These are phyloP conservation scores for Mycena polygramma DNA, from an alignment of 768 basidiomycete genomes.

Conservation along the genomic window DNA sequence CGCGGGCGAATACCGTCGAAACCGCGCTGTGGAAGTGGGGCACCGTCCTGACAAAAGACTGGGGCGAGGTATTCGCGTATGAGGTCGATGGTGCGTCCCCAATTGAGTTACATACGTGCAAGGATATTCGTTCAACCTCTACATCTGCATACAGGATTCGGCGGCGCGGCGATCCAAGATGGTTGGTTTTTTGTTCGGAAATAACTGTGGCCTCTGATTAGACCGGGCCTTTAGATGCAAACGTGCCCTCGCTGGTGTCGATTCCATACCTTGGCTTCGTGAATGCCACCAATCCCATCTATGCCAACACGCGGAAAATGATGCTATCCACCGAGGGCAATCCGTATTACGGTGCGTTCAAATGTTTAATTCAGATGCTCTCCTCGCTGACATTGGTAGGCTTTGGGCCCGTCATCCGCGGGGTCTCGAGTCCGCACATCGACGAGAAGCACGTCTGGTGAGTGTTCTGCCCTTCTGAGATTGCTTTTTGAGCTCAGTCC, in stretches of 20 bases:
- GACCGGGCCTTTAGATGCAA: slow-evolving; percentile 18
- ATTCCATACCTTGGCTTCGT: slow-evolving; percentile 37
- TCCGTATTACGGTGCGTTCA: slow-evolving; percentile 29
- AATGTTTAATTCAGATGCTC: background rate
- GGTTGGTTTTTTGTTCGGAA: background rate
- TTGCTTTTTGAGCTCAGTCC: background rate
- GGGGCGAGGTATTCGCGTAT: slow-evolving; percentile 39
- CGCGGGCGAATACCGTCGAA: slow-evolving; percentile 30
- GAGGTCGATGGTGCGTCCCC: slow-evolving; percentile 39
- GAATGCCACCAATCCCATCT: slow-evolving; percentile 30
- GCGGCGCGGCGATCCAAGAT: slow-evolving; percentile 33
- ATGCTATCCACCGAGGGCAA: slow-evolving; percentile 26
- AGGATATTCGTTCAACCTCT: too few relatives aligned
- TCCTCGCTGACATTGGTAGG: slow-evolving; percentile 4
- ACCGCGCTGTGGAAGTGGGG: slow-evolving; percentile 31
- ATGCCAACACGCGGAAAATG: slow-evolving; percentile 37
- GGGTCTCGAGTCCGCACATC: slow-evolving; percentile 35
- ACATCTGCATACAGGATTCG: slow-evolving; percentile 19
- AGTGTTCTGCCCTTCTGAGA: background rate
- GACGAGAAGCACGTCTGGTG: slow-evolving; percentile 37
- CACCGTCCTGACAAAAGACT: slow-evolving; percentile 34
- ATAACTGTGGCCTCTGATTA: background rate
- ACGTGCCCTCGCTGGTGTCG: slow-evolving; percentile 35
- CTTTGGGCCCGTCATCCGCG: slow-evolving; percentile 32
- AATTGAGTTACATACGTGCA: too few relatives aligned